Base-by-base conservation (phyloP, 768 basidiomycete species). In the Podaxis sp. region DNA sequence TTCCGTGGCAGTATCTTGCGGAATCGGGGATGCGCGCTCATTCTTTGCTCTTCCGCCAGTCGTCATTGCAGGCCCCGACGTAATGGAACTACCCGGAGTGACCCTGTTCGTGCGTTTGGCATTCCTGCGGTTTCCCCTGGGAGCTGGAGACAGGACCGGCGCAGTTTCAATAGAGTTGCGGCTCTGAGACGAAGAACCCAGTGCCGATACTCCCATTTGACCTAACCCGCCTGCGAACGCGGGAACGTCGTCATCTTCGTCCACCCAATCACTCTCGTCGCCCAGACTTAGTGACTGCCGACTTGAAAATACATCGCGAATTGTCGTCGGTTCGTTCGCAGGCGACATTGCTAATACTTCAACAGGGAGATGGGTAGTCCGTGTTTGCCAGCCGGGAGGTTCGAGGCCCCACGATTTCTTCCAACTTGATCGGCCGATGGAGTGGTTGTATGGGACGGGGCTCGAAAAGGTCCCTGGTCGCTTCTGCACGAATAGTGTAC, bases 351-450 rank as follows among this genome's bases (percentile, higher is more conserved):
- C 82, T 12, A 93, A 78, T 8, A 93, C 90, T 71, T 94, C 92
- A 29, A 93, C 79, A 0, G 93, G 90, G 4, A 88, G 73, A 68
- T 88, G 87, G 12, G 85, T 77, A 5, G 84, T 80, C 3, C 89
- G 83, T 38, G 78, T 81, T 66, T 90, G 88, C 91, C 91, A 93
- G 17, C 91, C 92, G 22, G 92, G 91, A 5, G 92, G 93, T 68
- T 94, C 91, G 29, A 88, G 75, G 0, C 93, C 93, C 93, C 93
- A 94, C 6, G 88, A 85, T 73, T 92, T 93, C 79, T 91, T 93
- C 93, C 93, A 94, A 70, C 89, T 89, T 22, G 89, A 87, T 33
- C 87, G 84, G 36, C 89, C 85, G 55, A 85, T 74, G 36, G 76
- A 75, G 58, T 76, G 78, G 17, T 72, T 68, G 64, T 79, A 77